Evolutionary conservation across 495 filamentous ascomycete species (phyloP), one percentile per base, ranked within the genome.

Genomic region (Viridothelium virens): DNA sequence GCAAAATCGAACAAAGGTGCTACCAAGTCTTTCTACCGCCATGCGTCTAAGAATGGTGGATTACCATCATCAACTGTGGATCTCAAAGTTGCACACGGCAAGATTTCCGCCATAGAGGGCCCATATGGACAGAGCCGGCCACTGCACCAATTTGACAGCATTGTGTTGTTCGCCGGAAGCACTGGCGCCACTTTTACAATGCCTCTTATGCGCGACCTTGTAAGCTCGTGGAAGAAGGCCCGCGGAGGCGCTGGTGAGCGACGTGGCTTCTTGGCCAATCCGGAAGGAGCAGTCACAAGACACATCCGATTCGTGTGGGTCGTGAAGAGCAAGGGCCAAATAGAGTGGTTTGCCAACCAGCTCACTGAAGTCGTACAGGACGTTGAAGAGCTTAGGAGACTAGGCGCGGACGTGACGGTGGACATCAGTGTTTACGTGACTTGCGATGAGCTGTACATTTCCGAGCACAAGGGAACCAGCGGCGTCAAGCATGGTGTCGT

Each of bases 231-330:
- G 76, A 77, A 70, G 63, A 68, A 64, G 66, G 70, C 72, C 33
- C 64, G 56, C 48, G 68, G 50, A n/a, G 41, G 61, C 63, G 65
- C 56, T 11, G 39, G 63, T 1, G 65, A 68, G 31, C 62, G 67
- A 14, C 47, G 18, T 4, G 41, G 68, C 14, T 47, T 67, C 50
- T 72, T 76, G 12, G 74, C 70, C 31, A 65, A 66, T 25, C 76
- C 77, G 66, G 73, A 68, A 6, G 67, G 76, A 1, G 73, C 77
- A 5, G 90, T 85, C 63, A 88, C 85, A 12, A 85, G 86, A 65
- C 80, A 83, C 39, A 74, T 92, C 12, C 82, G 85, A 12, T 90
- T 93, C 65, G 77, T 93, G 1, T 86, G 92, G 79, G 83, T 90
- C 31, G 84, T 93, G 47, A 89, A 85, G 68, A 83, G 85, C 37